Base-by-base conservation (phyloP, 108 stramenopile genomes). In the Epipyxis sp. region DNA sequence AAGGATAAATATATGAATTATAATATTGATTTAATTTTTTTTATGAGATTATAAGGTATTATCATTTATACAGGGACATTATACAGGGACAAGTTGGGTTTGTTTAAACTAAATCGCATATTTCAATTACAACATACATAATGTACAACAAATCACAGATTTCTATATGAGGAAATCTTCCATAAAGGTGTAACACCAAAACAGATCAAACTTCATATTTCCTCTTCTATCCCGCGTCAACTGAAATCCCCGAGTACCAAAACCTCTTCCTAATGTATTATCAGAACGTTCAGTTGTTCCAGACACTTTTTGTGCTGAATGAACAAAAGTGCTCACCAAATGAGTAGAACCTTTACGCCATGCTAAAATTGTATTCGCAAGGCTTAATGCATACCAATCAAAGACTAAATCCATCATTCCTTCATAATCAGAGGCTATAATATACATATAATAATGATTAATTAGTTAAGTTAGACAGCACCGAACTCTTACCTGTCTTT, bases 291-390 rank as follows among this genome's bases (percentile, higher is more conserved):
- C 61, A 25, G 35, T 65, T 6, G 61, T 65, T 35, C 61, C 61
- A 6, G 61, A 65, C 13, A 65, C 13, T 25, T 65, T 65, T 25
- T 65, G 61, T 3, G 61, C 61, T 13, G 61, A 65, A 25, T 65
- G 61, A 3, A 65, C 61, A 37, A 65, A 65, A 10, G 61, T 65
- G 34, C 30, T 32, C 13, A 65, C 34, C 61, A 65, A 32, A 32
- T 3, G 10, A 37, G 61, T 65, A 32, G 30, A 16, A 35, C 61
- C 61, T 25, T 65, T 65, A 65, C 61, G 61, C 61, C 61, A 65
- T 10, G 61, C 61, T 32, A 13, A 37, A 65, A 65, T 65, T 25
- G 3, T 32, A 37, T 65, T 65, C 34, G 61, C 27, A 6, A 65
- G 25, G 34, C 34, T 35, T 6, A 65, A 25, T 6, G 35, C 35